Evolutionary conservation across 108 stramenopile genomes (phyloP), one percentile per base, ranked within the genome.

Genomic region (Skeletonema marinoi): DNA sequence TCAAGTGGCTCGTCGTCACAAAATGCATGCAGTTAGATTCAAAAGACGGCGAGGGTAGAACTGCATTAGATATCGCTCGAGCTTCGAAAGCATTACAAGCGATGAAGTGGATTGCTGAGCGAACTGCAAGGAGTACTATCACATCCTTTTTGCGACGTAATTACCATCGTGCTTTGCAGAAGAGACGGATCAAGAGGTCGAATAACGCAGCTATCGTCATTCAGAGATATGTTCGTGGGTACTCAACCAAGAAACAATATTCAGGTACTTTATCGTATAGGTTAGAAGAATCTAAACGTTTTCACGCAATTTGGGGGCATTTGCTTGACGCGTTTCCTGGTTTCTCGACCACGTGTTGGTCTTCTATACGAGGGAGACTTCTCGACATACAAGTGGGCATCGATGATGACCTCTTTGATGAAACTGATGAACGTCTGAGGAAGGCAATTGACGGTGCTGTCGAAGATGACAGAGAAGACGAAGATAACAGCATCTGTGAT

Each of bases 221-320:
- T 17, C 71, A 73, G 62, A 46, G 35, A 39, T 11, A 0, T 5
- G 14, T 48, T 25, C 60, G 71, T 19, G 71, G 35, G 5, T 32
- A 63, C 61, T 39, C 25, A 12, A 65, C 62, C 11, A 25, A 25
- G 25, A 25, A 25, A 25, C 25, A 25, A 25, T 25, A 25, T 25
- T 25, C 25, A 25, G 25, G 25, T 25, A 0, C 25, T 25, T 25
- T 25, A 25, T 25, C 60, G 71, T 3, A 63, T 32, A 38, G 63
- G 13, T 29, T 73, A 4, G 71, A 65, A 64, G 71, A 73, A 5
- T 73, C 61, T 12, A 41, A 48, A 17, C 71, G 71, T 32, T 65
- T 73, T 17, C 9, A 30, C 16, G 25, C 62, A 12, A 46, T 48
- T 4, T 73, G 71, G 71, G 64, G 14, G 10, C 33, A 8, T 16